Base-by-base conservation (phyloP, 23 red algal genomes). In the Agarophyton chilense region DNA sequence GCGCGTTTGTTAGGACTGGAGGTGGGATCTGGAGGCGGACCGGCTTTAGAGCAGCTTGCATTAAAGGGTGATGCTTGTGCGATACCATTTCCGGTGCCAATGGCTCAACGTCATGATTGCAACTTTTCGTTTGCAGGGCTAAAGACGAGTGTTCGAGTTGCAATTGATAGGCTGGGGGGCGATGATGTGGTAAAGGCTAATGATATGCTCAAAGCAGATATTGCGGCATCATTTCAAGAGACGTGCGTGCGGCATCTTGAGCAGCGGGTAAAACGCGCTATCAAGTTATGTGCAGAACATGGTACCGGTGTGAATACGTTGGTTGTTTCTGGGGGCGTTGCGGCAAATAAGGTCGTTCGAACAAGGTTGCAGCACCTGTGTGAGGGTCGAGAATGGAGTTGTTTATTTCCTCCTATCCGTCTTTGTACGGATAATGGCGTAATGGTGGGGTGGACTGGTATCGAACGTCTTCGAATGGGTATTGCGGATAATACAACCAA, bases 391-490 rank as follows among this genome's bases (percentile, higher is more conserved):
- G 89, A 81, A 35, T 99, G 90, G 89, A 29, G 39, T 40, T 72
- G 92, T 24, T 17, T 74, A 4, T 68, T 99, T 33, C 93, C 97
- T 19, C 89, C 93, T 1, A 62, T 80, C 14, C 21, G 77, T 9
- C 68, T 91, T 36, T 99, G 97, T 81, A 99, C 97, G 10, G 97
- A 99, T 47, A 99, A 99, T 81, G 97, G 97, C 2, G 97, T 96
- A 12, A 99, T 99, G 97, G 91, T 96, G 6, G 97, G 89, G 19
- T 99, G 97, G 97, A 93, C 97, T 33, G 97, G 78, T 51, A 65
- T 94, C 0, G 97, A 99, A 76, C 82, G 93, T 31, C 60, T 99
- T 40, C 66, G 57, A 52, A 72, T 35, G 70, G 91, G 91, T 22
- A 86, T 94, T 31, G 91, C 91, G 17, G 82, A 94, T 43, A 72